phyloP scores from a whole-genome alignment of 306 rosid species.

The Quercus robur region DNA sequence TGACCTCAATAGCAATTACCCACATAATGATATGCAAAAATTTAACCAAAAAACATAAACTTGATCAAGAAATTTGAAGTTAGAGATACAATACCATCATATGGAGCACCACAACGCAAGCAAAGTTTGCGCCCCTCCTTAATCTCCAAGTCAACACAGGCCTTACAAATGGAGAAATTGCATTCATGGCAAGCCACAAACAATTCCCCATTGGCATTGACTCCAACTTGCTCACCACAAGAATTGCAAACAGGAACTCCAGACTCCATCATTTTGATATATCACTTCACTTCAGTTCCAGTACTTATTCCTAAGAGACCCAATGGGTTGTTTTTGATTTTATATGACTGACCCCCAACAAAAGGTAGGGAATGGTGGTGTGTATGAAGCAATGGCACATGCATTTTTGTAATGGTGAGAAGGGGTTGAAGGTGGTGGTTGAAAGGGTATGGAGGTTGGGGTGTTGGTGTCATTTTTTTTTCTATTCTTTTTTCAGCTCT shows the following conservation, averaged over 20 bases:
- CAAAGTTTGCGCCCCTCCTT: constrained; percentile 78
- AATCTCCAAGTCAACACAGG: constrained; percentile 68
- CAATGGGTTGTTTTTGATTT: too few species aligned
- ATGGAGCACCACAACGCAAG: constrained; percentile 76
- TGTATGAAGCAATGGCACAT: constrained; percentile 9
- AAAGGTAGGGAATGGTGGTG: constrained; percentile 13
- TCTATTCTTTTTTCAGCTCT: background rate
- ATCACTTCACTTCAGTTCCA: background rate
- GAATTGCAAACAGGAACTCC: constrained; percentile 70
- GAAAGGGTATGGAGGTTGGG: constrained; percentile 63
- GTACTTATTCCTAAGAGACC: constrained; percentile 10
- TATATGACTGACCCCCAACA: background rate
- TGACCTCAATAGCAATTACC: too few species aligned
- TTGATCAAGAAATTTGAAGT: background rate
- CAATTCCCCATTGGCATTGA: constrained; percentile 62
- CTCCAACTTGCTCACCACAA: constrained; percentile 63
- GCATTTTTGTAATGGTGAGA: constrained; percentile 25
- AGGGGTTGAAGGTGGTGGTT: constrained; percentile 38
- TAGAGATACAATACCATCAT: constrained; percentile 37
- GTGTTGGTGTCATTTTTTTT: constrained; percentile 55
- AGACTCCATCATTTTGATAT: constrained; percentile 71
- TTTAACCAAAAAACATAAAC: background rate
- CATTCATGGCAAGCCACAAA: constrained; percentile 92
- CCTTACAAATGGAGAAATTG: constrained; percentile 70
- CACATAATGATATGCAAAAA: background rate